Conservation (phyloP, 106 monocot species). For the Dactylorhiza incarnata region DNA sequence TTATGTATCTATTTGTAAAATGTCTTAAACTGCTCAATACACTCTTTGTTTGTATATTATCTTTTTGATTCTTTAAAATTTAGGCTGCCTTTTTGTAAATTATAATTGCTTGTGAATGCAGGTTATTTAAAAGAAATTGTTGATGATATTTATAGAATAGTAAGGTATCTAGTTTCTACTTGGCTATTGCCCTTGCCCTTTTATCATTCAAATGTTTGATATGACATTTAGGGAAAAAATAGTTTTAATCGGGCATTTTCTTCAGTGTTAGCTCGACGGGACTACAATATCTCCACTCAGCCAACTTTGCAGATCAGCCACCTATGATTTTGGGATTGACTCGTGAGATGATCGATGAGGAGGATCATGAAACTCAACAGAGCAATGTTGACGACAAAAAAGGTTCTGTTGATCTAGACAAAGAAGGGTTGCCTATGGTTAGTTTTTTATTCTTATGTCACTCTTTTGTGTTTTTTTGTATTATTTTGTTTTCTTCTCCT, state of each 20-base stretch:
- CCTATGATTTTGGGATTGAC: conserved; percentile 57
- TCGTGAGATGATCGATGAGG: conserved; percentile 86
- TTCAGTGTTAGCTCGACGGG: conserved; percentile 69
- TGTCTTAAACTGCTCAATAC: background rate
- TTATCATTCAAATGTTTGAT: background rate
- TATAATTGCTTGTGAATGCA: conserved; percentile 21
- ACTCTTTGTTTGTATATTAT: background rate
- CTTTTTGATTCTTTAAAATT: background rate
- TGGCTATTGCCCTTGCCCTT: background rate
- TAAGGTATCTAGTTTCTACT: conserved; percentile 46
- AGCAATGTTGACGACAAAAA: conserved; percentile 39
- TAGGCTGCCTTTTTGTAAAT: background rate
- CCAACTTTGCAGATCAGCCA: conserved; percentile 31
- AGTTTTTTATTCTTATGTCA: conserved; percentile 7
- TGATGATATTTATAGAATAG: conserved; percentile 58
- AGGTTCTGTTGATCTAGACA: conserved; percentile 37
- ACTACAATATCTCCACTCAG: conserved; percentile 41
- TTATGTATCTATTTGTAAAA: too few relatives aligned
- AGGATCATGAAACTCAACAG: conserved; percentile 33
- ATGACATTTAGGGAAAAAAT: background rate
- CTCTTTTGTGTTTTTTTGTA: background rate
- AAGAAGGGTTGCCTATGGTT: conserved; percentile 74
- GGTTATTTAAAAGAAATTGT: conserved; percentile 73
- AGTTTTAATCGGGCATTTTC: background rate
- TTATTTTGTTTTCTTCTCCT: background rate